phyloP scores from a whole-genome alignment of 176 grass and related monocot genomes.

The Secale cereale region DNA sequence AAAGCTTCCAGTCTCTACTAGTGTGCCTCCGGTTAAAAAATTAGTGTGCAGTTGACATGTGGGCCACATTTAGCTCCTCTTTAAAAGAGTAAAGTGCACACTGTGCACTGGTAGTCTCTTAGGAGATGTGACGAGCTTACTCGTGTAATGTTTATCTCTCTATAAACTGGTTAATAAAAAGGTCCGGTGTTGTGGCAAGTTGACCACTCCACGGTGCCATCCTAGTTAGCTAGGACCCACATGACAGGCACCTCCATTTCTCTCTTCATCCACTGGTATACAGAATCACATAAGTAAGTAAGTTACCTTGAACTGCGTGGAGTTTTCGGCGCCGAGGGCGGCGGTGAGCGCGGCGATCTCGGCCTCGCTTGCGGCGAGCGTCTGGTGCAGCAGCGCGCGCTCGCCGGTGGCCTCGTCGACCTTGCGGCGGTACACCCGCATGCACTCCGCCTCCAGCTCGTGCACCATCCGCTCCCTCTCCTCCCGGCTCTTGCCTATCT shows the following conservation, averaged over 20 bases:
- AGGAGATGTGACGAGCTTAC: no score
- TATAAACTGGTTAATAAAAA: background rate
- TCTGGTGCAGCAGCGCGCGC: constrained; percentile 54
- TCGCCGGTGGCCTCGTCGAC: constrained; percentile 53
- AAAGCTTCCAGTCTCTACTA: no score
- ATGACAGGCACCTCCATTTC: background rate
- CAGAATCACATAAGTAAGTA: no score
- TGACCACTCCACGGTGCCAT: background rate
- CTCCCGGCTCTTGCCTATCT: constrained; percentile 56
- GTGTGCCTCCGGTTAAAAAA: no score
- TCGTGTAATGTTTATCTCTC: background rate
- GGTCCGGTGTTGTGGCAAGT: background rate
- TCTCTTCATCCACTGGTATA: background rate
- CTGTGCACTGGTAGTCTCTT: no score
- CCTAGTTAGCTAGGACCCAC: background rate
- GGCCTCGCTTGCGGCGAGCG: constrained; percentile 51
- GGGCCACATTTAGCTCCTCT: no score
- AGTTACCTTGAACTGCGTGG: constrained; percentile 42
- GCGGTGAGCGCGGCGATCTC: constrained; percentile 59
- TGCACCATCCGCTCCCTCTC: constrained; percentile 45
- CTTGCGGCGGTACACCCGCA: constrained; percentile 52
- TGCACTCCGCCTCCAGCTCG: constrained; percentile 67
- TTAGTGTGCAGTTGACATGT: no score
- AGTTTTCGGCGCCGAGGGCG: constrained; percentile 44
- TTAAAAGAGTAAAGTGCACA: no score